Evolutionary conservation across 2,329 filamentous ascomycete species (phyloP).

Genomic region (Lachnellula hyalina): DNA sequence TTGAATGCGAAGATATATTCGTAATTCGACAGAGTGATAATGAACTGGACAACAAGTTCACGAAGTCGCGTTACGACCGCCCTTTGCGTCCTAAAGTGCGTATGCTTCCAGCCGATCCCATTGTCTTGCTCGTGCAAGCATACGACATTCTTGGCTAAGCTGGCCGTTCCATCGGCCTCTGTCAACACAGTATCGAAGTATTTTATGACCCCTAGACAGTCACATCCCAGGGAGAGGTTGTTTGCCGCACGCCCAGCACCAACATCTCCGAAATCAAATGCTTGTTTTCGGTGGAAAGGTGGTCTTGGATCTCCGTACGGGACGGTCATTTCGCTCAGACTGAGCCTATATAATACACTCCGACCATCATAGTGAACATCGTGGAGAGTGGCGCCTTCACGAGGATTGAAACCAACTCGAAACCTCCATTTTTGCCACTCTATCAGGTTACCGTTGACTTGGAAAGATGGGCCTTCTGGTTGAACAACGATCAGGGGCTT

Average conservation of each 20-base stretch:
- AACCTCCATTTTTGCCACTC: slow-evolving; percentile 55
- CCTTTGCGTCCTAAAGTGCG: slow-evolving; percentile 58
- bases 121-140: slow-evolving; percentile 66
- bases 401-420: slow-evolving; percentile 53
- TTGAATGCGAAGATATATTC: slow-evolving; percentile 63
- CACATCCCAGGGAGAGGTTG: slow-evolving; percentile 61
- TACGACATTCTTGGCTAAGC: slow-evolving; percentile 51
- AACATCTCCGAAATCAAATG: slow-evolving; percentile 63
- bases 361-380: slow-evolving; percentile 55
- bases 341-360: slow-evolving; percentile 52
- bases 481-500: slow-evolving; percentile 59
- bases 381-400: slow-evolving; percentile 56
- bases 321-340: slow-evolving; percentile 55
- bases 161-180: slow-evolving; percentile 48
- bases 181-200: slow-evolving; percentile 52
- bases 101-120: slow-evolving; percentile 66
- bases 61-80: slow-evolving; percentile 56
- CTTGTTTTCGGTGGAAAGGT: slow-evolving; percentile 60
- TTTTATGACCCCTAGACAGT: slow-evolving; percentile 63
- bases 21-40: slow-evolving; percentile 65
- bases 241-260: slow-evolving; percentile 60
- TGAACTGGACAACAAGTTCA: slow-evolving; percentile 60
- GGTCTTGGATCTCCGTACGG: slow-evolving; percentile 57
- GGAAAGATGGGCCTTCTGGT: slow-evolving; percentile 57
- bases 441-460: slow-evolving; percentile 38